Percentiles rank a stretch among this genome's conserved stretches.
Evolutionary conservation across 495 filamentous ascomycete species (phyloP).

Genomic region (Penicillium parvum): DNA sequence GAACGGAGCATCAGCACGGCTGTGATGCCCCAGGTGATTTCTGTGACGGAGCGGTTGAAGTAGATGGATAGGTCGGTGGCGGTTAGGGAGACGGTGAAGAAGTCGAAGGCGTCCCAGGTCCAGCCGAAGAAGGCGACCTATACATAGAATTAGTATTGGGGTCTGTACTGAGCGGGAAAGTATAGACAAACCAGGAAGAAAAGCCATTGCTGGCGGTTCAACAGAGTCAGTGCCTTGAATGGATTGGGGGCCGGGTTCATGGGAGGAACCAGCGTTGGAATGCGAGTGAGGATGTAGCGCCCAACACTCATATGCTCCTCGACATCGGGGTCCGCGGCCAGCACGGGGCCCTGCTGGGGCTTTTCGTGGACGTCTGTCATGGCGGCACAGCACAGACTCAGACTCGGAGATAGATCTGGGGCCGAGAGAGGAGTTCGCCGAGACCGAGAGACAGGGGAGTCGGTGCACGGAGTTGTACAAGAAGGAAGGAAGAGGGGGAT

Average conservation of each 20-base stretch:
- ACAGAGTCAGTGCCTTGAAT: slow-evolving; percentile 59
- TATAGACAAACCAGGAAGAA: slow-evolving; percentile 61
- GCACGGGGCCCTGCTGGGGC: neutral
- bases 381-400: neutral
- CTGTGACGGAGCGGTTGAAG: slow-evolving; percentile 62
- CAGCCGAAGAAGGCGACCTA: slow-evolving; percentile 61
- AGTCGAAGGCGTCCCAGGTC: slow-evolving; percentile 88
- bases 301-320: slow-evolving; percentile 50
- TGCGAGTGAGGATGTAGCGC: slow-evolving; percentile 64
- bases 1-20: slow-evolving; percentile 83
- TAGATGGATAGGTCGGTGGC: slow-evolving; percentile 60
- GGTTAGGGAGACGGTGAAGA: slow-evolving; percentile 84
- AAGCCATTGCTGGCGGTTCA: slow-evolving; percentile 76
- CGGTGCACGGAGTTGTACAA: neutral
- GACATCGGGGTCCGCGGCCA: slow-evolving; percentile 27
- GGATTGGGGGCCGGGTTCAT: slow-evolving; percentile 79
- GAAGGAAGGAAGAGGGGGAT: neutral
- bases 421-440: neutral
- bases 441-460: neutral
- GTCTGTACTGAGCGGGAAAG: neutral
- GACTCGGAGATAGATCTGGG: neutral
- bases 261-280: slow-evolving; percentile 69
- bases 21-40: slow-evolving; percentile 91
- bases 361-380: slow-evolving; percentile 10
- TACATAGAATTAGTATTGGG: neutral